These are phyloP conservation scores for Flaveria linearis DNA, from an alignment of 129 eudicot species.

Conservation along the genomic window DNA sequence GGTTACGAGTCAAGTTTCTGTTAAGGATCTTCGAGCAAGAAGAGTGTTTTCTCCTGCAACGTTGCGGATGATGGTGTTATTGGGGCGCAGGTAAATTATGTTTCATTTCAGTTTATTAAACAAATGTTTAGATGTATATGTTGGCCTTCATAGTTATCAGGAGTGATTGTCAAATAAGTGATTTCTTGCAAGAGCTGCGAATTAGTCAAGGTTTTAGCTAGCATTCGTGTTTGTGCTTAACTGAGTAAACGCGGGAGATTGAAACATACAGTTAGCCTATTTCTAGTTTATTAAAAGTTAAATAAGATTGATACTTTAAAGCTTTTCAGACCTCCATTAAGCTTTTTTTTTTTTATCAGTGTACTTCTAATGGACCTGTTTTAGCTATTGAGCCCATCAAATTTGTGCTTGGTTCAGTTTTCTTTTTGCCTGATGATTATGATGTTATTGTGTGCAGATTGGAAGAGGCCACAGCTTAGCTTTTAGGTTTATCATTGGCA, in stretches of 20 bases:
- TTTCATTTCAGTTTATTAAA: too few relatives aligned
- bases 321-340: background rate
- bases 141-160: too few relatives aligned
- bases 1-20: too few relatives aligned
- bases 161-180: conserved; percentile 7
- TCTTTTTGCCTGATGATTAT: background rate
- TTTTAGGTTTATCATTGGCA: conserved; percentile 68
- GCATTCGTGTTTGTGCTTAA: background rate
- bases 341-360: conserved; percentile 9
- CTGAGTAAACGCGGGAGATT: too few relatives aligned
- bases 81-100: too few relatives aligned
- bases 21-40: too few relatives aligned
- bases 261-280: background rate
- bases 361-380: conserved; percentile 5
- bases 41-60: too few relatives aligned
- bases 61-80: too few relatives aligned
- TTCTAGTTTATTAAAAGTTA: background rate
- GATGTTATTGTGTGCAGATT: conserved; percentile 36
- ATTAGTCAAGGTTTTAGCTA: background rate
- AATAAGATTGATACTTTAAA: conserved; percentile 4
- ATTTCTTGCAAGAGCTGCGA: background rate
- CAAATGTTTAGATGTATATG: too few relatives aligned
- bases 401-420: background rate
- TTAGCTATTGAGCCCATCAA: background rate
- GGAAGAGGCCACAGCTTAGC: conserved; percentile 71